Base-by-base conservation (phyloP, 1,284 basidiomycete species). In the Boletus albobrunnescens region DNA sequence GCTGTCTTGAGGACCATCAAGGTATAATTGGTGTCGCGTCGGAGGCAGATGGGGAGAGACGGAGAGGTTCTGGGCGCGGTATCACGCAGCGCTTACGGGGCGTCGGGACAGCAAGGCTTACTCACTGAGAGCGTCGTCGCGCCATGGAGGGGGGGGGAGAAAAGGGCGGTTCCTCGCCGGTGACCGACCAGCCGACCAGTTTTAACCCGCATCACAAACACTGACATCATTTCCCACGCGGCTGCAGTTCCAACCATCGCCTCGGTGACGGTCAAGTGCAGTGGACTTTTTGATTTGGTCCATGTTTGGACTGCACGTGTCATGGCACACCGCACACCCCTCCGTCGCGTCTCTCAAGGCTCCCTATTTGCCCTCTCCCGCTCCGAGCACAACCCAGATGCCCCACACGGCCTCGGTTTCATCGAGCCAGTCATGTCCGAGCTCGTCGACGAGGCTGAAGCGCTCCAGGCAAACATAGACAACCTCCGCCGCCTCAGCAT, bases 291-390 rank as follows among this genome's bases (percentile, higher is more conserved):
- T n/a, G n/a, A n/a, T n/a, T n/a, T n/a, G n/a, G n/a, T n/a, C n/a
- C n/a, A n/a, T n/a, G n/a, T n/a, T n/a, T n/a, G n/a, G n/a, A n/a
- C n/a, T n/a, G n/a, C n/a, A n/a, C n/a, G n/a, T n/a, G n/a, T n/a
- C n/a, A n/a, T n/a, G n/a, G n/a, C 72, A 13, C 81, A 78, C 47
- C 75, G 81, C 36, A 93, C 90, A 10, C 94, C 94, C 4, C 80
- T 97, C 16, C 80, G 88, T 35, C 84, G 94, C 47, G 81, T 96
- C 52, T 95, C 93, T 0, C 91, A 94, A 54, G 91, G 92, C 41
- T 95, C 93, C 1, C 80, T 96, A 17, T 87, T 89, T 46, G 82
- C 84, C 5, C 76, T 93, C 41, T 91, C 90, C 8, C 83, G 84
- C 26, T 90, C 87, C 0, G 75, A 77, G 11, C 79, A 75, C 11